These are phyloP conservation scores for Zygoascus sp. DNA, from an alignment of 1,139 yeast genomes.

Conservation along the genomic window DNA sequence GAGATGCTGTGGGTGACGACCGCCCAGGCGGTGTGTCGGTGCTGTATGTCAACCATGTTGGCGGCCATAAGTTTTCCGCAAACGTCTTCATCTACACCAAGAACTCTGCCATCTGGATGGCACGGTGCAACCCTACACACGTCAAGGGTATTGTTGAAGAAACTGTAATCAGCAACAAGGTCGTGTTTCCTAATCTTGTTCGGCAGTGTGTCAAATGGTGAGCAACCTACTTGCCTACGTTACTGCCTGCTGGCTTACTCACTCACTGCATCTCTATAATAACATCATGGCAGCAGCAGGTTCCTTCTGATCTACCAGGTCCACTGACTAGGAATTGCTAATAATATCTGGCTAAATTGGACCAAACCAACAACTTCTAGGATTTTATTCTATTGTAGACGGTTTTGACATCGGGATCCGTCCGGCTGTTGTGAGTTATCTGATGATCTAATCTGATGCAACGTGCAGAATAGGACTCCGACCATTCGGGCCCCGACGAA, in stretches of 20 bases:
- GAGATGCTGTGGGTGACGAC: slow-evolving; percentile 66
- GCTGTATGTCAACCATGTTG: slow-evolving; percentile 74
- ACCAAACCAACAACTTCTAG: no score
- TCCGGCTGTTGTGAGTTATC: not conserved
- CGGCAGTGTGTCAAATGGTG: slow-evolving; percentile 60
- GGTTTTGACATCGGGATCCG: no score
- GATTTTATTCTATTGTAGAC: no score
- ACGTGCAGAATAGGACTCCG: not conserved
- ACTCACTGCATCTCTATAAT: not conserved
- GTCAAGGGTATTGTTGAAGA: slow-evolving; percentile 70
- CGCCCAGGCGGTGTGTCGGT: slow-evolving; percentile 73
- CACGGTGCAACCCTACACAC: slow-evolving; percentile 72
- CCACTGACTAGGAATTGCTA: no score
- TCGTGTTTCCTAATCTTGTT: slow-evolving; percentile 68
- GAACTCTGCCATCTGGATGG: slow-evolving; percentile 81
- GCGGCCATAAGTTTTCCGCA: slow-evolving; percentile 93
- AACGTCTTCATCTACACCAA: slow-evolving; percentile 70
- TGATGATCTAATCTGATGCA: not conserved
- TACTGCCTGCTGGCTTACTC: no score
- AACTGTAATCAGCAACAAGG: slow-evolving; percentile 58
- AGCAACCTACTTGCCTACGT: no score
- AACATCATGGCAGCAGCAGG: no score
- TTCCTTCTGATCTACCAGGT: no score
- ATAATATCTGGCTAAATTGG: no score
- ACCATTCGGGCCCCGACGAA: no score